Percentiles rank a stretch among this genome's conserved stretches.
Evolutionary conservation across 805 yeast species (phyloP).

Genomic region (Ogataea thermomethanolica): DNA sequence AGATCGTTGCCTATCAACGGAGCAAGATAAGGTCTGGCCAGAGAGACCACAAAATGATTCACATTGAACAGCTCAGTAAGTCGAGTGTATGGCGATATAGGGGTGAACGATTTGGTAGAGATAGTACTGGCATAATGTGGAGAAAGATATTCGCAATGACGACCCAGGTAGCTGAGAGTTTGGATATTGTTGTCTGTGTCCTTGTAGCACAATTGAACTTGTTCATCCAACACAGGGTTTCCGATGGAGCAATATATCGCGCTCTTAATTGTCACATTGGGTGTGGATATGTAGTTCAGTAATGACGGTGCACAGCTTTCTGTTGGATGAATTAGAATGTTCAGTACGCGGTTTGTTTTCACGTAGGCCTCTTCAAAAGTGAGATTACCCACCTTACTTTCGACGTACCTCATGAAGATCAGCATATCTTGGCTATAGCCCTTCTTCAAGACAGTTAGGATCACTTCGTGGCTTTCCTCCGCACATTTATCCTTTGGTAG

Average conservation of each 20-base stretch:
- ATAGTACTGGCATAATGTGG: constrained; percentile 39
- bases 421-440: constrained; percentile 87
- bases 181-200: constrained; percentile 47
- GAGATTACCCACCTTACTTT: constrained; percentile 69
- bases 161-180: constrained; percentile 34
- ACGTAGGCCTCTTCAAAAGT: constrained; percentile 93
- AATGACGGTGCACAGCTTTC: constrained; percentile 66
- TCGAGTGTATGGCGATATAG: constrained; percentile 73
- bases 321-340: constrained; percentile 82
- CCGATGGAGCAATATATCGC: constrained; percentile 88
- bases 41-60: constrained; percentile 84
- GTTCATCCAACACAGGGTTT: constrained; percentile 62
- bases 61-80: constrained; percentile 92
- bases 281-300: constrained; percentile 87
- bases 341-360: constrained; percentile 72
- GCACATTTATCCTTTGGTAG: constrained; percentile 16
- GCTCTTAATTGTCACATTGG: constrained; percentile 84
- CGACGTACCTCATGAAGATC: constrained; percentile 73
- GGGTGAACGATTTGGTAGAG: constrained; percentile 17
- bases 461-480: constrained; percentile 53
- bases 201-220: constrained; percentile 56
- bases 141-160: constrained; percentile 40
- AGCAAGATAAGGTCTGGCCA: constrained; percentile 92
- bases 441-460: constrained; percentile 70
- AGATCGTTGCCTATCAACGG: constrained; percentile 83